Base-by-base conservation (phyloP, 257 asterid species). In the Agastache rugosa region DNA sequence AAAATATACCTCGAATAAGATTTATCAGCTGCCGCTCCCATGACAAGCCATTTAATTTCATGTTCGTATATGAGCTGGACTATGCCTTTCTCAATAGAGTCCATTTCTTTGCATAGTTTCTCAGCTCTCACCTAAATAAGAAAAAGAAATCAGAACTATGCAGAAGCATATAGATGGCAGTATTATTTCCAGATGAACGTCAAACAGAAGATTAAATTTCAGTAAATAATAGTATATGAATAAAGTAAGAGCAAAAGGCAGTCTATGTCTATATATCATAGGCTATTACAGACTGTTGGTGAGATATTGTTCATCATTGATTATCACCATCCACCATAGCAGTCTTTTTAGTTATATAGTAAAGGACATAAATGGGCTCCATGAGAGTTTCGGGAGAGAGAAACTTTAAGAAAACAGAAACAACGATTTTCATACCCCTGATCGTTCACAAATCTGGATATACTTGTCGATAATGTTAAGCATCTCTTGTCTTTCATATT, bases 1-100 rank as follows among this genome's bases (percentile, higher is more conserved):
- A n/a, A n/a, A 60, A 15, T 45, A 19, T 90, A 94, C 98, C 79
- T 84, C 41, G 97, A 87, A 78, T 85, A 94, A 75, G 84, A 72
- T 83, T 79, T 85, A 76, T 77, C 86, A 59, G 93, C 88, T 48
- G 97, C 96, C 6, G 89, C 96, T 65, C 98, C 98, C 90, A 93
- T 87, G 76, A 90, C 93, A 53, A 93, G 93, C 86, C 85, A 87
- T 82, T 84, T 83, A 73, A 93, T 88, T 53, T 83, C 75, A 79
- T 84, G 84, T 56, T 86, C 85, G 9, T 75, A 60, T 80, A 93
- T 81, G 75, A 91, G 88, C 71, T 90, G 84, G 71, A 93, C 87
- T 45, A 93, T 88, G 44, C 98, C 97, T 78, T 83, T 87, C 90
- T 85, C 94, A 73, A 87, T 69, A 25, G 93, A 85, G 45, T 83